These are phyloP conservation scores for Sorghum bicolor DNA, from an alignment of 176 grass and related monocot genomes.

Conservation along the genomic window Sorghum_bicolor_NCBIv3 NC_012877.2:10102501-10103000, in stretches of 20 bases:
- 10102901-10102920: neutral
- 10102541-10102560: conserved; percentile 44
- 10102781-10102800: conserved; percentile 23
- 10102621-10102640: conserved; percentile 34
- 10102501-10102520: conserved; percentile 26
- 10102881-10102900: neutral
- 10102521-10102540: conserved; percentile 52
- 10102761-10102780: conserved; percentile 37
- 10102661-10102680: conserved; percentile 20
- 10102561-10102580: conserved; percentile 32
- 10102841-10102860: conserved; percentile 21
- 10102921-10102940: neutral
- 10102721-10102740: neutral
- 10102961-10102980: neutral
- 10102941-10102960: neutral
- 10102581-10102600: conserved; percentile 15
- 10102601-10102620: conserved; percentile 28
- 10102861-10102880: neutral
- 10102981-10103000: neutral
- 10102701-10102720: neutral
- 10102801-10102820: conserved; percentile 35
- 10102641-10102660: conserved; percentile 51
- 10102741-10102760: conserved; percentile 29
- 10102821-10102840: conserved; percentile 33
- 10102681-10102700: neutral